Base-by-base conservation (phyloP, 2,329 filamentous ascomycete species). In the Cladosporium oxysporum region DNA sequence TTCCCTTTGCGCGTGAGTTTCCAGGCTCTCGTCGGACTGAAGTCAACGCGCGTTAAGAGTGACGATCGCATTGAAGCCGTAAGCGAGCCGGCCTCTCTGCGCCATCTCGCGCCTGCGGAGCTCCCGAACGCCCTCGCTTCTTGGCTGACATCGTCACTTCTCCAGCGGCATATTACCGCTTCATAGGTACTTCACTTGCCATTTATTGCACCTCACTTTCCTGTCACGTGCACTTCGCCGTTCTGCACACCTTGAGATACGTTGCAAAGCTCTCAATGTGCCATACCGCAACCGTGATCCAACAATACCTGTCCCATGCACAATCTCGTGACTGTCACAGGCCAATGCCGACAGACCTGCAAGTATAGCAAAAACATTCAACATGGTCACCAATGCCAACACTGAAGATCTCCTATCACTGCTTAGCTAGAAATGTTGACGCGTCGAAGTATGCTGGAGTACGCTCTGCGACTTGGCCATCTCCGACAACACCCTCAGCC, bases 71-170 rank as follows among this genome's bases (percentile, higher is more conserved):
- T 59, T 59, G 57, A 47, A 44, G 21, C n/a, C 23, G 57, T 21
- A 41, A 18, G 57, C 57, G 26, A 59, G 33, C 10, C 50, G 14
- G 5, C 5, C 16, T 41, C 16, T 41, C 35, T 41, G 14, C 14
- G 14, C 23, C 23, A 26, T 26, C 23, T 41, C 35, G 35, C 35
- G 26, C 50, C 33, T 35, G 29, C 23, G 29, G 8, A 31, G 29
- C 10, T 31, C 12, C 26, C 29, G 57, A 23, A 44, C 35, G 33
- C 29, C 33, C 28, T 16, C 33, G 23, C 8, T 29, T 37, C 59
- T 62, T 62, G 59, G 59, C 59, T 62, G 44, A 62, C 59, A 28
- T 44, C 50, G 50, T 63, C 61, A 62, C 23, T 63, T 47, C 61
- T 33, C 3, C 23, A 26, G 23, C 23, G 23, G 23, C 23, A 26